phyloP scores from a whole-genome alignment of 139 green algal species.

The Chlamydomonas applanata region DNA sequence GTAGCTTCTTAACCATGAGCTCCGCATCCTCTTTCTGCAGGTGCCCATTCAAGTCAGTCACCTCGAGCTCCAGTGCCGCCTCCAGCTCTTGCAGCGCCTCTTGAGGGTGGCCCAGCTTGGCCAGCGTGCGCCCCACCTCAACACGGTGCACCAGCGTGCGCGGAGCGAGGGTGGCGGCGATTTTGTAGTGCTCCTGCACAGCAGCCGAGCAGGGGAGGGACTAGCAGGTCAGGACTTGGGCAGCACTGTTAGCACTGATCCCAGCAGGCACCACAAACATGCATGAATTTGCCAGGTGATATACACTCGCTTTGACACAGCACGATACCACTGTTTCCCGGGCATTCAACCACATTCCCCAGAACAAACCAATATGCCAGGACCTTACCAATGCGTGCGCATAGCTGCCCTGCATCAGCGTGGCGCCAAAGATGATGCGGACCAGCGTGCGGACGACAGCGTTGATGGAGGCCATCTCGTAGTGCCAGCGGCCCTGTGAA shows the following conservation, averaged over 20 bases:
- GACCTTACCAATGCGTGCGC: neutral
- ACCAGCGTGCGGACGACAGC: constrained; percentile 15
- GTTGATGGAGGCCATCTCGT: constrained; percentile 26
- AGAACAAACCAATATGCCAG: no score
- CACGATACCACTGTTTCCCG: no score
- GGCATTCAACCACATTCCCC: no score
- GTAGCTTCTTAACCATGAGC: constrained; percentile 7
- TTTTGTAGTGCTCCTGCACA: constrained; percentile 8
- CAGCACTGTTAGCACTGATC: no score
- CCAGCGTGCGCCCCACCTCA: constrained; percentile 18
- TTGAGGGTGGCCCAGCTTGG: neutral
- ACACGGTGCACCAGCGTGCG: constrained; percentile 21
- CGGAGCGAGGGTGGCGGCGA: constrained; percentile 8
- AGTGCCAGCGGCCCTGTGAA: constrained; percentile 55
- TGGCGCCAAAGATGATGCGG: constrained; percentile 18
- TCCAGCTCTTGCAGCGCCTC: constrained; percentile 10
- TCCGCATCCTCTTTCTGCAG: constrained; percentile 17
- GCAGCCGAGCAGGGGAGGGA: constrained; percentile 3
- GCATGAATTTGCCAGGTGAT: no score
- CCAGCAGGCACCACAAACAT: no score
- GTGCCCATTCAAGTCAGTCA: constrained; percentile 28
- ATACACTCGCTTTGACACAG: no score
- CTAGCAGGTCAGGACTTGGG: no score
- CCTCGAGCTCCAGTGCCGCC: constrained; percentile 1
- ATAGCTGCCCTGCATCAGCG: constrained; percentile 26